A percentile compares a stretch with the other conserved stretches of the same genome.
Conservation (phyloP, 2,329 filamentous ascomycete genomes). For the Colletotrichum sp. region DNA sequence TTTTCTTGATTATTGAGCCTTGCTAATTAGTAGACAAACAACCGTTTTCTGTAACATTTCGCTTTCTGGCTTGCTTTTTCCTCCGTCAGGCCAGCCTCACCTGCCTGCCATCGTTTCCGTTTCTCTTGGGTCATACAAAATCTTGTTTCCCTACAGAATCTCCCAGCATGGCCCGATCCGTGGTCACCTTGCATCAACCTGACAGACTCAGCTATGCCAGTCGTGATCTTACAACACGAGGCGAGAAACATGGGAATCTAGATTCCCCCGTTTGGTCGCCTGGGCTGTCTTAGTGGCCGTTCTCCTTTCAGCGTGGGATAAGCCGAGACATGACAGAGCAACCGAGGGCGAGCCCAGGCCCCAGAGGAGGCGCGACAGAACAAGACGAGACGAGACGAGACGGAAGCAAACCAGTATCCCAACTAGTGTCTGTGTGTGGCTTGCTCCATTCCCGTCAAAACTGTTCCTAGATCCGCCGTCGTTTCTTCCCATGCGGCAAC, state of each 20-base stretch:
- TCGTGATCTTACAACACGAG: not conserved
- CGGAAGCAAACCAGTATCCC: constrained; percentile 18
- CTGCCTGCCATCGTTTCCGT: not conserved
- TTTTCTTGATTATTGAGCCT: not conserved
- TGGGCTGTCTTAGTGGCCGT: constrained; percentile 14
- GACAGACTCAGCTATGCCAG: not conserved
- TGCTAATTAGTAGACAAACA: constrained; percentile 11
- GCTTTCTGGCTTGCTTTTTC: constrained; percentile 12
- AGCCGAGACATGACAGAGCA: constrained; percentile 9
- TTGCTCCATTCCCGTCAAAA: constrained; percentile 16
- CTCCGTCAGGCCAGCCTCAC: not conserved
- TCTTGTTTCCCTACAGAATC: constrained; percentile 15
- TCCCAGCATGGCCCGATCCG: not conserved
- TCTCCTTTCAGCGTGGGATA: constrained; percentile 3
- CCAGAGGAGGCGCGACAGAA: constrained; percentile 11
- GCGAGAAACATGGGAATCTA: not conserved
- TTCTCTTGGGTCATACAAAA: not conserved
- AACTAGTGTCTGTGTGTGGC: constrained; percentile 18
- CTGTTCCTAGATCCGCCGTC: not conserved
- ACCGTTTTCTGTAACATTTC: constrained; percentile 19
- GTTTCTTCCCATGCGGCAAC: constrained; percentile 19
- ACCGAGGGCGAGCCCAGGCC: constrained; percentile 7
- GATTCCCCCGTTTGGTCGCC: not conserved
- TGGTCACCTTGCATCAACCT: not conserved
- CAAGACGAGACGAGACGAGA: constrained; percentile 21